Percentiles rank a stretch among this genome's conserved stretches.
These are phyloP conservation scores for Ganoderma resinaceum DNA, from an alignment of 1,284 basidiomycete species.

Conservation along the genomic window DNA sequence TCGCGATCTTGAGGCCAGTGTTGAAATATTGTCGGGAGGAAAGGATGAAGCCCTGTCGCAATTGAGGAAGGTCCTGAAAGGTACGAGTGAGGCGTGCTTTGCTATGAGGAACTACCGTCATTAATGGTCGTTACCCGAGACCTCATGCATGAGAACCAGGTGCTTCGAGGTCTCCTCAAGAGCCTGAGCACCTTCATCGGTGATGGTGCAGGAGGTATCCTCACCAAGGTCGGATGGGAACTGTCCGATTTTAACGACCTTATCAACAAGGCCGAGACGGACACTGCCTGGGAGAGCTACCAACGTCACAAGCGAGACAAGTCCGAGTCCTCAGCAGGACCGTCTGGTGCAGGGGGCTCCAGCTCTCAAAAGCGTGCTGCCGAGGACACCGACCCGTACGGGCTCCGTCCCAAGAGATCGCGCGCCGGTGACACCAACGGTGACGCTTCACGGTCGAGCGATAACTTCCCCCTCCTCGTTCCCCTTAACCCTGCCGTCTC, in stretches of 20 bases:
- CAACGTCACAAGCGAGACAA: conserved; percentile 64
- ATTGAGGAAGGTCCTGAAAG: conserved; percentile 82
- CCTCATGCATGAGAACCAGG: conserved; percentile 88
- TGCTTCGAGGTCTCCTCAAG: conserved; percentile 79
- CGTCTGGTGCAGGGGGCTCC: conserved; percentile 21
- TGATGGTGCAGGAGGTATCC: conserved; percentile 79
- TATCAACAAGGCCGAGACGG: conserved; percentile 85
- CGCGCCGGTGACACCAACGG: conserved; percentile 51
- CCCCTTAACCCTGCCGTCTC: conserved; percentile 54
- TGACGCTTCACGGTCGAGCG: conserved; percentile 45
- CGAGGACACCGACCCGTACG: conserved; percentile 55
- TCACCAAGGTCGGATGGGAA: conserved; percentile 84
- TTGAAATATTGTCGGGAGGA: conserved; percentile 88
- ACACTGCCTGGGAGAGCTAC: conserved; percentile 90
- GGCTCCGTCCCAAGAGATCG: conserved; percentile 57
- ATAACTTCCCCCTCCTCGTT: conserved; percentile 61
- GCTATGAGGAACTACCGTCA: conserved; percentile 5
- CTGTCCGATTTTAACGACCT: conserved; percentile 79
- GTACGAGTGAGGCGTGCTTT: conserved; percentile 44
- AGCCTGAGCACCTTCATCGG: conserved; percentile 83
- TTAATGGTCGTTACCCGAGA: conserved; percentile 50
- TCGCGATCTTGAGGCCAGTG: conserved; percentile 90
- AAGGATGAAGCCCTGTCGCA: conserved; percentile 88
- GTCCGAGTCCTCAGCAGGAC: conserved; percentile 27
- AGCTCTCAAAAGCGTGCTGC: conserved; percentile 45